Conservation (phyloP, 176 grass and related monocot species). For the Alopecurus myosuroides region DNA sequence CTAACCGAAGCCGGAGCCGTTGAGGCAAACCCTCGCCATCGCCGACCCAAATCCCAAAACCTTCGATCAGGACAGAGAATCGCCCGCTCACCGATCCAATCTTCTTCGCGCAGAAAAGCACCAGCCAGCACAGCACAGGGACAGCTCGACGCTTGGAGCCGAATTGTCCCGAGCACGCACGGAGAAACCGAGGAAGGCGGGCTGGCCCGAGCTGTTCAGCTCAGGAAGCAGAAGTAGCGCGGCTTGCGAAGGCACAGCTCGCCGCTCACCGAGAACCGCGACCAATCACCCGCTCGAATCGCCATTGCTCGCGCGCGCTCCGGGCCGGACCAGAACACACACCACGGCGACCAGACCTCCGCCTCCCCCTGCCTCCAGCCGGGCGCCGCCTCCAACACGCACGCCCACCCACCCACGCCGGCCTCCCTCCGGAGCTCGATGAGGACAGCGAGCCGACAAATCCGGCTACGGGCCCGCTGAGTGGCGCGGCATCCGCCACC, state of each 20-base stretch:
- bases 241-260: background rate
- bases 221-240: background rate
- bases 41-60: background rate
- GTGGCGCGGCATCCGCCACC: constrained; percentile 11
- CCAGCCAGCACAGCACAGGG: background rate
- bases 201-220: constrained; percentile 25
- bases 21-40: constrained; percentile 28
- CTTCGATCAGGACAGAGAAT: background rate
- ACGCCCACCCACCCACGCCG: background rate
- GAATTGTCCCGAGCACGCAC: background rate
- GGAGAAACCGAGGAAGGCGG: constrained; percentile 38
- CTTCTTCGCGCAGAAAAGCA: background rate
- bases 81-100: constrained; percentile 5
- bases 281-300: constrained; percentile 5
- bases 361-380: background rate
- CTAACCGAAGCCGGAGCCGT: constrained; percentile 59
- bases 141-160: background rate
- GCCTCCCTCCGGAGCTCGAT: background rate
- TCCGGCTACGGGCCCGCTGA: background rate
- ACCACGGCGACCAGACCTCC: background rate
- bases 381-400: background rate
- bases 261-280: background rate
- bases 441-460: background rate
- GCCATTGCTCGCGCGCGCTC: background rate
- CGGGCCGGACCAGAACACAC: background rate